Evolutionary conservation across 139 green algal species (phyloP).

Genomic region (Chlamydomonas asymmetrica): DNA sequence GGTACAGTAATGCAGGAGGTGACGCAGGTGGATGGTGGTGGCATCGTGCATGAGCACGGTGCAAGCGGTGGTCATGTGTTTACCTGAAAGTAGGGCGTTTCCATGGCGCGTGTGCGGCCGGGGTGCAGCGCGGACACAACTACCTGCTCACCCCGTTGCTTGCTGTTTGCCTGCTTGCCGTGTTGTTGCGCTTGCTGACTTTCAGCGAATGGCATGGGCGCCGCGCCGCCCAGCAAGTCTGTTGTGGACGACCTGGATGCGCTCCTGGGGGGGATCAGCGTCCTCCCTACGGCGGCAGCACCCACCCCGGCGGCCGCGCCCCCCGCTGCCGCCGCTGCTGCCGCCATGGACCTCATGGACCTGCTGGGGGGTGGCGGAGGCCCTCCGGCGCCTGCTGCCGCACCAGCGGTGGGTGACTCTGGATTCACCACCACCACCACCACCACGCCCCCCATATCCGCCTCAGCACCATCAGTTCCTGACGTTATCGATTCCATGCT

Average conservation of each 20-base stretch:
- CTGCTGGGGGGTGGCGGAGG: slow-evolving; percentile 22
- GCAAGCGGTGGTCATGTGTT: no score
- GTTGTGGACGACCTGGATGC: slow-evolving; percentile 31
- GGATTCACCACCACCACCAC: background rate
- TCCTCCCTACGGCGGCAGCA: background rate
- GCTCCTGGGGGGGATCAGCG: slow-evolving; percentile 13
- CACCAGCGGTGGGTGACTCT: background rate
- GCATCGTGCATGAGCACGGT: no score
- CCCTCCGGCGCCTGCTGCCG: background rate
- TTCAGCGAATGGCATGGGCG: no score
- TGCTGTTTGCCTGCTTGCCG: no score
- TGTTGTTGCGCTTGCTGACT: no score
- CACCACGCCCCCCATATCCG: background rate
- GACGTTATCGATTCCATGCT: slow-evolving; percentile 38
- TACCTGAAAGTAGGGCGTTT: no score
- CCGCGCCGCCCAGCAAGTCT: background rate
- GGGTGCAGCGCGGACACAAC: no score
- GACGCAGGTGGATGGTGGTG: no score
- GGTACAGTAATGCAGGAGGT: no score
- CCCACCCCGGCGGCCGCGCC: slow-evolving; percentile 11
- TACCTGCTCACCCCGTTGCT: no score
- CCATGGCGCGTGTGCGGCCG: no score
- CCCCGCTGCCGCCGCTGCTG: background rate
- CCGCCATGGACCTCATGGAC: slow-evolving; percentile 24
- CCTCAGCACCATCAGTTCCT: background rate